Evolutionary conservation across 495 filamentous ascomycete species (phyloP).

Genomic region (Aspergillus affinis): DNA sequence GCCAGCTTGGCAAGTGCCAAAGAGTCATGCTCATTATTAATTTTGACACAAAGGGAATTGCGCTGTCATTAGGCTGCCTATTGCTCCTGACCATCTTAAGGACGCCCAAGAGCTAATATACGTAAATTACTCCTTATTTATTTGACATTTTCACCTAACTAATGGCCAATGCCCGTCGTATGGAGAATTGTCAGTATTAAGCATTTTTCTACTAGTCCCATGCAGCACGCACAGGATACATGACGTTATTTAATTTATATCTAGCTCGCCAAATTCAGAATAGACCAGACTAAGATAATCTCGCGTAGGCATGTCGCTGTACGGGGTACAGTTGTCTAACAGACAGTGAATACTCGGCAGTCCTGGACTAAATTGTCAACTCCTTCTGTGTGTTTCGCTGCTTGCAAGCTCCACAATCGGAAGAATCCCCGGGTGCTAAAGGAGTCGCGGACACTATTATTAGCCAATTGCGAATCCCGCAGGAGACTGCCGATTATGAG

Average conservation of each 20-base stretch:
- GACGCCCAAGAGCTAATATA: not conserved
- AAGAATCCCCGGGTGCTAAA: not conserved
- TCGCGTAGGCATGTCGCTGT: no score
- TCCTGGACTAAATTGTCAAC: not conserved
- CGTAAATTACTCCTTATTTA: no score
- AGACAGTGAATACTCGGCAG: not conserved
- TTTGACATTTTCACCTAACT: no score
- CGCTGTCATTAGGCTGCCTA: not conserved
- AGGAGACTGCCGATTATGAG: not conserved
- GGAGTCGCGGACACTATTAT: not conserved
- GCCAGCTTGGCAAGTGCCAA: not conserved
- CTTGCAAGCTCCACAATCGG: slow-evolving; percentile 2
- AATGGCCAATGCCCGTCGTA: no score
- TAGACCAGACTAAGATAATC: no score
- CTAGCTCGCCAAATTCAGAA: no score
- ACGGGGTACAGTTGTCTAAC: no score
- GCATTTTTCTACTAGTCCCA: no score
- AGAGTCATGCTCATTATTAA: not conserved
- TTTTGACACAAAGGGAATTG: not conserved
- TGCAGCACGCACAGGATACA: no score
- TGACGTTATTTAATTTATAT: no score
- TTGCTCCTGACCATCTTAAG: not conserved
- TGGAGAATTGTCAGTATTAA: no score
- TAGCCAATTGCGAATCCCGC: not conserved
- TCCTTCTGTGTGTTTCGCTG: not conserved